Evolutionary conservation across 2,329 filamentous ascomycete species (phyloP), one percentile per base, ranked within the genome.

Genomic region (Paecilomyces formosus): DNA sequence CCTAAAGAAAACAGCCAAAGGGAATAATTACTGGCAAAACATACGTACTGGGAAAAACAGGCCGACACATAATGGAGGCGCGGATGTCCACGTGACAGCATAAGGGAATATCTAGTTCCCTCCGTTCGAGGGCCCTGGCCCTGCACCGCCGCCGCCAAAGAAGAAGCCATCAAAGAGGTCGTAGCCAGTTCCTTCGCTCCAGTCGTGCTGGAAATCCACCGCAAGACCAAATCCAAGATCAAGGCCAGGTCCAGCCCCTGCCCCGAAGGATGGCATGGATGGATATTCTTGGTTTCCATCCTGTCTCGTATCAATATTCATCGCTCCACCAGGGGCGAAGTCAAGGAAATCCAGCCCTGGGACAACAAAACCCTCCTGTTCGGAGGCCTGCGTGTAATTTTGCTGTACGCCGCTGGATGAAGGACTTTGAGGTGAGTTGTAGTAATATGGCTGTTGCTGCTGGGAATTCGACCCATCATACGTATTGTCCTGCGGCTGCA

Each of bases 101-200:
- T n/a, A 45, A 45, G 18, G 18, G 26, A 52, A 52, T 13, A 28
- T 21, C 18, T 26, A 45, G 22, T 18, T 45, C 24, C 61, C 65
- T 55, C 59, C 61, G 53, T 65, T 65, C 26, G 65, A 49, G 39
- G 66, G 62, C n/a, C 69, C 70, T 26, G 66, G 62, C n/a, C 69
- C 70, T 26, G 65, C 61, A 6, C 68, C 70, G n/a, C 65, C 67
- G 26, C 74, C 76, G 9, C 81, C 81, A 70, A 83, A 83, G 68
- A 82, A 83, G 66, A 80, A 83, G 3, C 79, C 81, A 64, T 82
- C 79, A 63, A 83, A 78, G 31, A 83, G 64, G 73, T 82, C 80
- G 64, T 77, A 75, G 54, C 75, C 75, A 22, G 71, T 69, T 49
- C 76, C 76, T 57, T 80, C 77, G 55, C 73, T 77, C 77, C 78